Percentiles rank a stretch among this genome's conserved stretches.
These are phyloP conservation scores for Linnemannia hyalina DNA, from an alignment of 192 early-diverging fungal genomes.

Conservation along the genomic window DNA sequence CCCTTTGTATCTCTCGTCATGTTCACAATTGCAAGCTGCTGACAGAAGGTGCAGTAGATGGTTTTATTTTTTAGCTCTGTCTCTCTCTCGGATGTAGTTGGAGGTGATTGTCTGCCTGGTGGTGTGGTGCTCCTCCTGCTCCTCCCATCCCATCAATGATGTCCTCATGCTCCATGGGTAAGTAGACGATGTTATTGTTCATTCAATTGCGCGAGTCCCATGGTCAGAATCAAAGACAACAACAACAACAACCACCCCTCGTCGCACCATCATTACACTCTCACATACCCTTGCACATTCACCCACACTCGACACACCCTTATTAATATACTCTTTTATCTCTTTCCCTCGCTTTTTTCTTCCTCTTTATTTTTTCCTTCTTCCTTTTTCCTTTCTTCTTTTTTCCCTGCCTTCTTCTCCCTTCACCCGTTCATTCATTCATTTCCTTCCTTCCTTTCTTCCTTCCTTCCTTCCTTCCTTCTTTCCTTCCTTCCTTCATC, in stretches of 20 bases:
- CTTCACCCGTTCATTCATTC: neutral
- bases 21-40: neutral
- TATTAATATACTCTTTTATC: neutral
- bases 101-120: too few species aligned
- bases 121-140: too few species aligned
- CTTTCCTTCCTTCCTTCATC: neutral
- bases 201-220: too few species aligned
- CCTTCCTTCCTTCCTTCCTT: neutral
- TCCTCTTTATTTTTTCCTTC: neutral
- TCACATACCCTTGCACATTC: neutral
- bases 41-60: too few species aligned
- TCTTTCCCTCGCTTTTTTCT: conserved; percentile 1
- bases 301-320: neutral
- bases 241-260: too few species aligned
- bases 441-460: neutral
- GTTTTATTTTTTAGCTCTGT: too few species aligned
- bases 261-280: neutral
- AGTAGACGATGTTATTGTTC: too few species aligned
- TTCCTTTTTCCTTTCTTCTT: neutral
- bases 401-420: neutral
- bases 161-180: too few species aligned
- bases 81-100: too few species aligned
- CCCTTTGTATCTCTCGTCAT: neutral
- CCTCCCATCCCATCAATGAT: too few species aligned
- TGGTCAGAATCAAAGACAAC: too few species aligned